Base-by-base conservation (phyloP, 345 rosid genomes). In the Brassica incana region DNA sequence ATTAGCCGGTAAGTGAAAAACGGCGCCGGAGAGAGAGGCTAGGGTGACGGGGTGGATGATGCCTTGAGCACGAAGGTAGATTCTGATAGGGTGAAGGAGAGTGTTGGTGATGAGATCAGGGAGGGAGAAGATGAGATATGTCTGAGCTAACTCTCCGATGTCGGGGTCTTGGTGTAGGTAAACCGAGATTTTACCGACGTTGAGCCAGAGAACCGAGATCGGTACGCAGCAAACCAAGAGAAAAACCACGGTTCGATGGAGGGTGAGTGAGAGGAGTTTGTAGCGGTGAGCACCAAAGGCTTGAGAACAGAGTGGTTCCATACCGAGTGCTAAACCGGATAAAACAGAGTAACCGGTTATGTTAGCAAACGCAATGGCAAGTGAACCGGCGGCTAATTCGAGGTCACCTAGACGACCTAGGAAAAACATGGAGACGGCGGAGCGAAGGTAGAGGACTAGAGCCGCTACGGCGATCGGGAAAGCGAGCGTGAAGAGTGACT, bases 21-120 rank as follows among this genome's bases (percentile, higher is more conserved):
- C 18, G 16, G 93, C 83, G 61, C 95, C 97, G 43, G 83, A 72
- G 77, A 94, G 87, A 25, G 97, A 84, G 1, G 98, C 97, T 23
- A 92, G 12, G 2, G 97, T 90, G 50, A 94, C 81, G 3, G 98
- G 98, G 65, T 81, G 89, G 68, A 90, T 92, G 83, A 94, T 91
- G 79, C 89, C 93, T 88, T 94, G 98, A 36, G 98, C 88, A 3
- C 98, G 94, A 85, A 94, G 98, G 90, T 94, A 94, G 86, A 92
- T 91, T 87, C 98, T 93, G 80, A 94, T 90, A 38, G 98, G 98
- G 58, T 92, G 98, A 65, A 94, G 72, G 73, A 94, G 85, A 38
- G 97, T 86, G 87, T 91, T 91, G 73, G 95, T 84, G 50, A 94
- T 32, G 73, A 94, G 93, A 81, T 94, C 98, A 25, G 98, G 95